Evolutionary conservation across 305 asterid genomes (phyloP).

Genomic region (Rubia balearica): DNA sequence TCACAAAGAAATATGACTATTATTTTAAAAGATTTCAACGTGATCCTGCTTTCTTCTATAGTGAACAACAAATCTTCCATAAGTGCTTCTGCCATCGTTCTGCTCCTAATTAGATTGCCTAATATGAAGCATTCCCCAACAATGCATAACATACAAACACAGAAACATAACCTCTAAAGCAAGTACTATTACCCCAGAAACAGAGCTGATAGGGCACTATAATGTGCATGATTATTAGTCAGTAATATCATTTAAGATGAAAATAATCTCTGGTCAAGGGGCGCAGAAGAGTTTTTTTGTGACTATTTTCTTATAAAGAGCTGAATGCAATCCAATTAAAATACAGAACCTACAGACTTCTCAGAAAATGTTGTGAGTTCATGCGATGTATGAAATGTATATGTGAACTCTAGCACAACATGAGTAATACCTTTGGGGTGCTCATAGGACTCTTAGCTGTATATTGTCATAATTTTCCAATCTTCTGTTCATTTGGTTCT

Average conservation of each 20-base stretch:
- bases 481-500: conserved; percentile 89
- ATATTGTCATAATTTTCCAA: conserved; percentile 91
- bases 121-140: background rate
- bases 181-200: background rate
- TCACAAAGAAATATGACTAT: background rate
- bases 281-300: too few relatives aligned
- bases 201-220: background rate
- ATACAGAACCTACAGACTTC: background rate
- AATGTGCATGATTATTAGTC: background rate
- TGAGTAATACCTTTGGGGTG: conserved; percentile 71
- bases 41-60: background rate
- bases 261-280: too few relatives aligned
- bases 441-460: conserved; percentile 92
- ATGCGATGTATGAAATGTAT: too few relatives aligned
- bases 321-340: too few relatives aligned
- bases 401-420: background rate
- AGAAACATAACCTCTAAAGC: background rate
- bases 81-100: background rate
- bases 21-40: background rate
- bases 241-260: too few relatives aligned
- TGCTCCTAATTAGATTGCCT: background rate
- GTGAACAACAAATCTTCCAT: background rate
- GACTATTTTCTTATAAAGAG: too few relatives aligned
- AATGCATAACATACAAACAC: background rate
- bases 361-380: conserved; percentile 4